A percentile compares a stretch with the other conserved stretches of the same genome.
phyloP scores from a whole-genome alignment of 805 yeast genomes.

The Wickerhamiella azymoides region DNA sequence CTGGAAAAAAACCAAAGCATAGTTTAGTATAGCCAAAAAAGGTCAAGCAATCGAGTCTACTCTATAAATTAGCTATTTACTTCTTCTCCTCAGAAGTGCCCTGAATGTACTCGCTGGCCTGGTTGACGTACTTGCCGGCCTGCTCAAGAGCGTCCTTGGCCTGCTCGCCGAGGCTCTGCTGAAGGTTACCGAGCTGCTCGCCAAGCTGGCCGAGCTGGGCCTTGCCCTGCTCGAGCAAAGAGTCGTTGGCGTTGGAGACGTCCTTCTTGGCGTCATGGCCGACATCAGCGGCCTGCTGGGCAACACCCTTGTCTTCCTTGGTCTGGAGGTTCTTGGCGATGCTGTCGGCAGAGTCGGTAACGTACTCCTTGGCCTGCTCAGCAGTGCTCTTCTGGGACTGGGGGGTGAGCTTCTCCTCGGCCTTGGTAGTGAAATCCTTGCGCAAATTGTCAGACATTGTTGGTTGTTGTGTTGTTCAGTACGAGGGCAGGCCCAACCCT shows the following conservation, averaged over 20 bases:
- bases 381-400: constrained; percentile 49
- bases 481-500: not conserved
- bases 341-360: constrained; percentile 54
- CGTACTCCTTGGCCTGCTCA: constrained; percentile 58
- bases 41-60: too few species aligned
- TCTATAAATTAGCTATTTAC: not conserved
- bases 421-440: constrained; percentile 60
- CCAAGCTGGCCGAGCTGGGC: constrained; percentile 13
- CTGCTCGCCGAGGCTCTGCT: constrained; percentile 11
- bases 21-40: too few species aligned
- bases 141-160: constrained; percentile 18
- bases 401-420: constrained; percentile 54
- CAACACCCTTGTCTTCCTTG: constrained; percentile 33
- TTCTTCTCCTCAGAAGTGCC: constrained; percentile 15
- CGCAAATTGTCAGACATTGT: constrained; percentile 37
- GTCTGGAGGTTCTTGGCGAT: constrained; percentile 48
- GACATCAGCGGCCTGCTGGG: constrained; percentile 57
- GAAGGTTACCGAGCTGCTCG: constrained; percentile 11
- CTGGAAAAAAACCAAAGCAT: too few species aligned
- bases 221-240: constrained; percentile 23
- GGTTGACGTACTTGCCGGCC: constrained; percentile 23
- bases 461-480: not conserved
- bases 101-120: constrained; percentile 24
- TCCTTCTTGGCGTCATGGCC: constrained; percentile 42
- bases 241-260: constrained; percentile 32